phyloP scores from a whole-genome alignment of 2,329 filamentous ascomycete genomes.

The Arachnomyces sp. region DNA sequence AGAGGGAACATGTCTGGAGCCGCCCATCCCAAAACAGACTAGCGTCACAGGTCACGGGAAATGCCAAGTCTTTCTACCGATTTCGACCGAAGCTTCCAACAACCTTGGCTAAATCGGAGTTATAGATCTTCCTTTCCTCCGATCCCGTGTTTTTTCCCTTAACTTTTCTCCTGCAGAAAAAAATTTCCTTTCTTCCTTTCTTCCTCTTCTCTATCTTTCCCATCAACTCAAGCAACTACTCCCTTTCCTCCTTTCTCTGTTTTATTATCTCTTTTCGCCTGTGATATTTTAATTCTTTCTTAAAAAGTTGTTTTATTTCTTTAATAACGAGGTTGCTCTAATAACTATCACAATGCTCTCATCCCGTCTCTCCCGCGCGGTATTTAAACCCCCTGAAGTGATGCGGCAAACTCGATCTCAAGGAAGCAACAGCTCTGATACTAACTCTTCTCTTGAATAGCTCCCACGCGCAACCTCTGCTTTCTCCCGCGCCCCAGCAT shows the following conservation, averaged over 20 bases:
- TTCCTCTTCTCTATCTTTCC: conserved; percentile 22
- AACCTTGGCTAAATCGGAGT: conserved; percentile 23
- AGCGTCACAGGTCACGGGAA: neutral
- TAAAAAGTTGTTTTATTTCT: conserved; percentile 28
- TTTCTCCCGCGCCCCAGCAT: conserved; percentile 59
- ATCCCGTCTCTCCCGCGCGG: conserved; percentile 65
- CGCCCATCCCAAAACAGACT: neutral
- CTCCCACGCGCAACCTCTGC: conserved; percentile 69
- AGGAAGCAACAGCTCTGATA: conserved; percentile 1
- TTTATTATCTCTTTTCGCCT: conserved; percentile 16
- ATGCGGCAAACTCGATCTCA: neutral
- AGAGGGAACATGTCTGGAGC: conserved; percentile 3
- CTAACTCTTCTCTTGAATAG: conserved; percentile 37
- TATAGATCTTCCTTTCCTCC: conserved; percentile 14
- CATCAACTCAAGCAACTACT: conserved; percentile 11
- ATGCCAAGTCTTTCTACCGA: conserved; percentile 25
- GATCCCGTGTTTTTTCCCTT: conserved; percentile 6
- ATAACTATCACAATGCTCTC: conserved; percentile 57
- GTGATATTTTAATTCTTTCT: conserved; percentile 23
- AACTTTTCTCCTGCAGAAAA: conserved; percentile 12
- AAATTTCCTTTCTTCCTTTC: conserved; percentile 19
- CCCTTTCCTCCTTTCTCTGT: conserved; percentile 16
- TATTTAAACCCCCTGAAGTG: conserved; percentile 43
- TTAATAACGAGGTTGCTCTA: conserved; percentile 19
- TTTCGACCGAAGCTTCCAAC: conserved; percentile 28